These are phyloP conservation scores for Prillingera fragicola DNA, from an alignment of 1,284 basidiomycete species.

Conservation along the genomic window DNA sequence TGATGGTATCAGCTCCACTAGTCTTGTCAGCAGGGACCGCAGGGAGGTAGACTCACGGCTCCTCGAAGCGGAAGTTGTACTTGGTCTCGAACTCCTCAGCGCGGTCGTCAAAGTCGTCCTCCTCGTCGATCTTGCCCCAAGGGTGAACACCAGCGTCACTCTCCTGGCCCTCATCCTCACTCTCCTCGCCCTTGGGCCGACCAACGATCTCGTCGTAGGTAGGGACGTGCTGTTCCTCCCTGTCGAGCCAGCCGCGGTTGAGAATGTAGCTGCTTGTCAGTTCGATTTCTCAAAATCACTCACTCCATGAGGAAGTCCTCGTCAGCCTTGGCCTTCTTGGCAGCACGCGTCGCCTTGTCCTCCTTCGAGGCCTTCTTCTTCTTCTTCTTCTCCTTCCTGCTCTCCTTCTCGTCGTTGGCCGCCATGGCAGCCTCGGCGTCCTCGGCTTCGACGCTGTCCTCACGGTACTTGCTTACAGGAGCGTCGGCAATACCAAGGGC, in stretches of 20 bases:
- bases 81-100: slow-evolving; percentile 69
- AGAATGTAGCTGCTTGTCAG: slow-evolving; percentile 71
- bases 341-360: slow-evolving; percentile 16
- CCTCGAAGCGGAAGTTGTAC: slow-evolving; percentile 94
- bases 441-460: slow-evolving; percentile 48
- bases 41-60: slow-evolving; percentile 59
- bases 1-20: slow-evolving; percentile 67
- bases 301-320: slow-evolving; percentile 82
- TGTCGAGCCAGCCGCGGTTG: slow-evolving; percentile 91
- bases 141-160: slow-evolving; percentile 42
- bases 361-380: slow-evolving; percentile 50
- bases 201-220: slow-evolving; percentile 73
- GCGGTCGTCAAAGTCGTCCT: slow-evolving; percentile 63
- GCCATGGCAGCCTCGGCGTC: slow-evolving; percentile 49
- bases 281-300: slow-evolving; percentile 36
- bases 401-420: slow-evolving; percentile 61
- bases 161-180: slow-evolving; percentile 18
- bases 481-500: slow-evolving; percentile 48
- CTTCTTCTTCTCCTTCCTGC: slow-evolving; percentile 59
- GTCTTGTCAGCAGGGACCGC: not conserved
- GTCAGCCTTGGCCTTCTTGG: slow-evolving; percentile 39
- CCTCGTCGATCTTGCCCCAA: slow-evolving; percentile 50
- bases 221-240: slow-evolving; percentile 62
- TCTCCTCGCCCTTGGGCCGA: slow-evolving; percentile 17
- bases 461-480: slow-evolving; percentile 26